Base-by-base conservation (phyloP, 139 green algal genomes). In the Closterium sp. region DNA sequence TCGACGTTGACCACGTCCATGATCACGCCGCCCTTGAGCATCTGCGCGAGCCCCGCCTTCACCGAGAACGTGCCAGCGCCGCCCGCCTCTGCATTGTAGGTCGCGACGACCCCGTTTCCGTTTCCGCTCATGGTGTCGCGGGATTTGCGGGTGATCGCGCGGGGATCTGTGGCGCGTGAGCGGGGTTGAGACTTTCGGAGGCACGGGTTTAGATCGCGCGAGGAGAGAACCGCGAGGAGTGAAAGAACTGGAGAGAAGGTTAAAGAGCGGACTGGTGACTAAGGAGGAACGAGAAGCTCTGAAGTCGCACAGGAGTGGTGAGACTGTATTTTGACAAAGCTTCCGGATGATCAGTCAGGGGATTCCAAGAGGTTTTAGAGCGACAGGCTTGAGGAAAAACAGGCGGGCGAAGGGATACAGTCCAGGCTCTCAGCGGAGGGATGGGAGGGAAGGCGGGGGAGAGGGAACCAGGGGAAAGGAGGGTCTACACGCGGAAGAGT, bases 11-110 rank as follows among this genome's bases (percentile, higher is more conserved):
- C 98, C 10, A 99, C 98, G 90, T 99, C 98, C 98, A 99, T 99
- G 94, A 99, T 99, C 36, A 99, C 97, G 76, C 98, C 98, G 84
- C 98, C 98, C 96, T 99, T 99, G 23, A 99, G 95, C 98, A 99
- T 99, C 96, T 99, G 98, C 2, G 98, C 98, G 8, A 99, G 95
- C 30, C 98, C 98, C 6, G 97, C 97, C 97, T 99, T 95, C 88
- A 95, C 91, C 30, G 69, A 86, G 64, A 94, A 94, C 87, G 87
- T n/a, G 5, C 36, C 32, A 88, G 90, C 89, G 30, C 81, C 89
- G 34, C 36, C 89, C 33, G 34, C 85, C 33, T 55, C 31, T 2
- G 33, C 83, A 33, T 86, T 86, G 85, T 88, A 88, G 6, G 85
- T 88, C 31, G 85, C 85, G 33, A 87, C 84, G 84, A 87, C 84